Percentiles rank a stretch among this genome's conserved stretches.
phyloP scores from a whole-genome alignment of 1,284 basidiomycete species.

The Calocybe gambosa region DNA sequence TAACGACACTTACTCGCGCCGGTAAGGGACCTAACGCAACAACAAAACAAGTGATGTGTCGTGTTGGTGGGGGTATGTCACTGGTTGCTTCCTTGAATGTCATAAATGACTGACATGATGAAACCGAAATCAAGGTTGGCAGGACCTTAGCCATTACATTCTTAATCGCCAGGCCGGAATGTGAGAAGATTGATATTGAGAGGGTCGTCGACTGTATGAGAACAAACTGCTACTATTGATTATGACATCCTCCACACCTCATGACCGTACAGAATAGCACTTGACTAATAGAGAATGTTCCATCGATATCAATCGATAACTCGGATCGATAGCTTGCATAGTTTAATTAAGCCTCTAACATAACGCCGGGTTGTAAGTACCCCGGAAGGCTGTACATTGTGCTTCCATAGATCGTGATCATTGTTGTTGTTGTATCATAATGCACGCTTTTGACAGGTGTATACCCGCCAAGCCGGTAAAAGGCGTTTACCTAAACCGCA shows the following conservation, averaged over 20 bases:
- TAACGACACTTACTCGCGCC: conserved; percentile 68
- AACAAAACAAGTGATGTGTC: conserved; percentile 81
- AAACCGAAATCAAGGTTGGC: conserved; percentile 57
- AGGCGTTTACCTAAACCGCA: neutral
- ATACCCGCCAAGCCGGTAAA: neutral
- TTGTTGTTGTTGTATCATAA: neutral
- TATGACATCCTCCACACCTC: conserved; percentile 14
- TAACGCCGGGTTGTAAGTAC: neutral
- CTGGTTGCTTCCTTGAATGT: conserved; percentile 7
- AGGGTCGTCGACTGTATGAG: neutral
- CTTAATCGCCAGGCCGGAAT: conserved; percentile 62
- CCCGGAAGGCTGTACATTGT: neutral
- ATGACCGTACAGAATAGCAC: conserved; percentile 18
- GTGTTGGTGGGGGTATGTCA: conserved; percentile 71
- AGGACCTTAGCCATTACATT: conserved; percentile 77
- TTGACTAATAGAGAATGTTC: neutral
- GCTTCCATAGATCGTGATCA: conserved; percentile 1
- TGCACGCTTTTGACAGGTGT: neutral
- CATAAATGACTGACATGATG: conserved; percentile 10
- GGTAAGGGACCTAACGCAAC: conserved; percentile 43
- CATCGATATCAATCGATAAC: neutral
- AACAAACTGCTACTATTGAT: neutral
- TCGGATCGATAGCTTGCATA: neutral
- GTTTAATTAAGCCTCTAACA: neutral
- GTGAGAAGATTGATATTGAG: conserved; percentile 18